phyloP scores from a whole-genome alignment of 805 yeast genomes.

The Candida dajiaensis region DNA sequence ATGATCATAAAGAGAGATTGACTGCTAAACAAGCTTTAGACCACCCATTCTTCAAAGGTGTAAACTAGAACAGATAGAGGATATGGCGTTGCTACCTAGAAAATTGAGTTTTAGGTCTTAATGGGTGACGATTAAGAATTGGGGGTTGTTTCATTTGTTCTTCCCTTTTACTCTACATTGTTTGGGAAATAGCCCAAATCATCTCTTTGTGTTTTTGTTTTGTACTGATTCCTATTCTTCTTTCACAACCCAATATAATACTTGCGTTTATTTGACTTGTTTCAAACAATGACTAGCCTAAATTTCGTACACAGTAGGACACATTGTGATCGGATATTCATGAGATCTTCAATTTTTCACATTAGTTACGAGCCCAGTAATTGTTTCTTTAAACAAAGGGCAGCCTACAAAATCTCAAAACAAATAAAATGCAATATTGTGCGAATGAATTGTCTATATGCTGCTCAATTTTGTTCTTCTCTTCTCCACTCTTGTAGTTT shows the following conservation, averaged over 20 bases:
- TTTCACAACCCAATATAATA: not conserved
- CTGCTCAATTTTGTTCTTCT: slow-evolving; percentile 23
- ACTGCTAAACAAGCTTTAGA: slow-evolving; percentile 87
- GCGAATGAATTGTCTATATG: slow-evolving; percentile 5
- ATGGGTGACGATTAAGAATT: not conserved
- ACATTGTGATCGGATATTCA: no score
- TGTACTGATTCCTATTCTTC: not conserved
- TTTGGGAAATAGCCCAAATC: not conserved
- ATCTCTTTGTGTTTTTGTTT: not conserved
- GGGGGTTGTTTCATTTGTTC: not conserved
- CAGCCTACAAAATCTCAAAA: no score
- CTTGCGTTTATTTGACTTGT: not conserved
- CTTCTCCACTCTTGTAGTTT: slow-evolving; percentile 16
- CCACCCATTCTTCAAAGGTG: slow-evolving; percentile 39
- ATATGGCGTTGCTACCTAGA: not conserved
- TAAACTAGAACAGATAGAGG: not conserved
- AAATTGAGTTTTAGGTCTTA: not conserved
- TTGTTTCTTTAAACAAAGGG: no score
- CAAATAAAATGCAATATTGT: not conserved
- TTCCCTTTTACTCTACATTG: not conserved
- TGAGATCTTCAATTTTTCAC: no score
- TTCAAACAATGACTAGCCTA: no score
- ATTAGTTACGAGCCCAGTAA: no score
- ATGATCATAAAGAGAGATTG: slow-evolving; percentile 83
- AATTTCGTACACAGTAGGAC: no score